These are phyloP conservation scores for Persicaria maculosa DNA, from an alignment of 148 eudicot genomes.

Conservation along the genomic window DNA sequence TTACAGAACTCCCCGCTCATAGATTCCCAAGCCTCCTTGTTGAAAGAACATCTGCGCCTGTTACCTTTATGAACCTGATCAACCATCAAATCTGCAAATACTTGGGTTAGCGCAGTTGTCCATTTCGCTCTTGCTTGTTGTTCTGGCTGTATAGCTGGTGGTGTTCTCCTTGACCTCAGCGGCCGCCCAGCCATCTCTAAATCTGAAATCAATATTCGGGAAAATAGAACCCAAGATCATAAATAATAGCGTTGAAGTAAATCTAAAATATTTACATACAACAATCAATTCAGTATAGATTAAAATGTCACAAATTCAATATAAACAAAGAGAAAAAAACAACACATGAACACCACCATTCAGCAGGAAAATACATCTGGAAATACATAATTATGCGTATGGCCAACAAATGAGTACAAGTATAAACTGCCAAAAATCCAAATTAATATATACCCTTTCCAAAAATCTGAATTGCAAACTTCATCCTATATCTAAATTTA, in stretches of 20 bases:
- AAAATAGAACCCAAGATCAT: not conserved
- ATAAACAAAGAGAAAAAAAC: not conserved
- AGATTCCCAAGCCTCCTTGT: slow-evolving; percentile 51
- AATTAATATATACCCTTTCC: not conserved
- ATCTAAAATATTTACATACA: not conserved
- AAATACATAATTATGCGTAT: not conserved
- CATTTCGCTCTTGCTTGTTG: slow-evolving; percentile 60
- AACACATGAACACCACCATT: not conserved
- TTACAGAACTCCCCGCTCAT: slow-evolving; percentile 46
- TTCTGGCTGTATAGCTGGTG: slow-evolving; percentile 30
- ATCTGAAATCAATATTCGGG: not conserved
- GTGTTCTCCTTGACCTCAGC: slow-evolving; percentile 39
- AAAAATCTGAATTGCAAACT: not conserved
- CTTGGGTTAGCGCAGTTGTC: slow-evolving; percentile 53
- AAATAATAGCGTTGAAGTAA: not conserved
- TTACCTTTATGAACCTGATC: slow-evolving; percentile 49
- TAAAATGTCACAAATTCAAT: not conserved
- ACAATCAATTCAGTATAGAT: no score
- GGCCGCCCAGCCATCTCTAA: slow-evolving; percentile 51
- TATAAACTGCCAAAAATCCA: not conserved
- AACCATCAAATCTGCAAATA: slow-evolving; percentile 60
- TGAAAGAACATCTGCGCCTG: slow-evolving; percentile 29
- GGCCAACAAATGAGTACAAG: not conserved
- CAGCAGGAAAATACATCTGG: not conserved
- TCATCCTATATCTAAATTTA: not conserved